Base-by-base conservation (phyloP, 1,284 basidiomycete species). In the Trichosporon coremiiforme region DNA sequence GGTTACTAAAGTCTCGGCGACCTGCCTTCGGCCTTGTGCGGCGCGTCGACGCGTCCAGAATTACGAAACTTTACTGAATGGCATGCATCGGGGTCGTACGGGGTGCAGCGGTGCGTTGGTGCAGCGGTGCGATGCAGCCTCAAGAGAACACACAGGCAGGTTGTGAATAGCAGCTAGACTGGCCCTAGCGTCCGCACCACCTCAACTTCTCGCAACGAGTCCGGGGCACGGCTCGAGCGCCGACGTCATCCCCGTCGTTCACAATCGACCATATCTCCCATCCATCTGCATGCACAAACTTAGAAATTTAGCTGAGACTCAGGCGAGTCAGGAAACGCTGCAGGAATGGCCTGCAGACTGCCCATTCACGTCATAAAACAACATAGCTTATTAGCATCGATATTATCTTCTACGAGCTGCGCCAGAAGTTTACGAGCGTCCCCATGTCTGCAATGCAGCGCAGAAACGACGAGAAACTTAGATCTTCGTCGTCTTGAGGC, bases 401-500 rank as follows among this genome's bases (percentile, higher is more conserved):
- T 53, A 22, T 53, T 53, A 53, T 53, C 47, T 53, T 53, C 47
- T 53, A 53, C 47, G 47, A 53, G 47, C 47, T 53, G 47, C 20
- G 47, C 47, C 47, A 53, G 47, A 22, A 53, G 47, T 53, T 53
- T 53, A 53, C 47, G 47, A 53, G 47, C 47, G 47, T 53, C 47
- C 20, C 47, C 31, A 17, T 35, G 15, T 60, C 57, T 31, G 57
- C 57, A 33, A 7, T 4, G 31, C 25, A 55, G 10, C 38, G 45
- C 29, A 31, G 22, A 17, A 36, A 17, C 45, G 4, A 20, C 41
- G 45, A 29, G 25, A 33, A 20, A 36, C 67, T 73, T 76, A 77
- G 73, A 77, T 75, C 77, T 77, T 80, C 36, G 80, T 74, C 80
- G 89, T 86, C 85, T 93, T 92, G 75, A 94, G 83, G 66, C 94